phyloP scores from a whole-genome alignment of 345 rosid genomes.

The Ailanthus altissimus region DNA sequence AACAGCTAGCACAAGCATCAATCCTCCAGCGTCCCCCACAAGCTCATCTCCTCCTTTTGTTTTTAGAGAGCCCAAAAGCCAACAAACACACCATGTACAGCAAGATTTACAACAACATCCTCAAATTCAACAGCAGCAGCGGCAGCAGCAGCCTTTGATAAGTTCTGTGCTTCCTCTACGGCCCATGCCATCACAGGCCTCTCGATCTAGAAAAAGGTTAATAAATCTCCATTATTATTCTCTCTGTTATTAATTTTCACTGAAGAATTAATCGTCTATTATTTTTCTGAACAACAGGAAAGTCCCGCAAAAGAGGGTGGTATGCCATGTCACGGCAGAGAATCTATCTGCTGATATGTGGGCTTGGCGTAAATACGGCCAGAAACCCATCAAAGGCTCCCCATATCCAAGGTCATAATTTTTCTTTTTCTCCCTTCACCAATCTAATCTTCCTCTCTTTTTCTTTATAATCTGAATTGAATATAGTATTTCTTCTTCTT shows the following conservation, averaged over 20 bases:
- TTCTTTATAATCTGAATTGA: background rate
- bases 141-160: conserved; percentile 9
- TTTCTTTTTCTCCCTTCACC: background rate
- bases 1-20: conserved; percentile 16
- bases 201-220: conserved; percentile 63
- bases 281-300: conserved; percentile 46
- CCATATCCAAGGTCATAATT: conserved; percentile 74
- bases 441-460: background rate
- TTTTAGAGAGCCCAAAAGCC: conserved; percentile 34
- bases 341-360: conserved; percentile 78
- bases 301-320: conserved; percentile 59
- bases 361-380: conserved; percentile 99
- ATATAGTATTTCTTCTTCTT: background rate
- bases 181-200: conserved; percentile 29
- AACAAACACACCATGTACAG: background rate
- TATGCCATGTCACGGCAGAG: conserved; percentile 71
- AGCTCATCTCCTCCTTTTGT: conserved; percentile 33
- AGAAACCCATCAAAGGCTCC: conserved; percentile 94
- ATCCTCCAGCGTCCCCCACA: conserved; percentile 20
- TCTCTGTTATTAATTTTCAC: background rate
- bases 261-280: background rate
- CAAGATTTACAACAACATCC: conserved; percentile 20
- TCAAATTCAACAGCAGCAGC: conserved; percentile 11
- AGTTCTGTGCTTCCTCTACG: conserved; percentile 16
- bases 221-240: background rate